Evolutionary conservation across 192 early-diverging fungal species (phyloP), one percentile per base, ranked within the genome.

Genomic region (Mortierella antarctica): DNA sequence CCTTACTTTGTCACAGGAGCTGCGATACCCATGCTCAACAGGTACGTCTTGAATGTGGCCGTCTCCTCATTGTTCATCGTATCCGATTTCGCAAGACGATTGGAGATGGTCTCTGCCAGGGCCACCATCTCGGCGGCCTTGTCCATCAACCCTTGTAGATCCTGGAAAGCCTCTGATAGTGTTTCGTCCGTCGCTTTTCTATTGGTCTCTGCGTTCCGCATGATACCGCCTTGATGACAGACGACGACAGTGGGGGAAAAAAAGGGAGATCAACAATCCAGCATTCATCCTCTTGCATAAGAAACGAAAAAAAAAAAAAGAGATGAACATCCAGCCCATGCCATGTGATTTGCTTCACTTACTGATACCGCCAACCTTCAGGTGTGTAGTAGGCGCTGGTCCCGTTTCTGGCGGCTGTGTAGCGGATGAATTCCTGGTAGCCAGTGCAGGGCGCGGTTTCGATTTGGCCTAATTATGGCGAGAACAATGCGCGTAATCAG

Each of bases 71-170:
- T 95, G 67, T 86, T 86, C 87, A 39, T 89, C 73, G 87, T 89
- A 56, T 53, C 54, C 20, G 68, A 69, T 61, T 70, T 67, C 17
- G 65, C 55, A 9, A 75, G 51, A 7, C 61, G 48, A 42, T 68
- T 77, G 5, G 69, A 80, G 47, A 74, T 71, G 14, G 53, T 51
- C 47, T 65, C 67, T 47, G 57, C 60, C 7, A 74, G 54, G 11
- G 76, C 68, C 20, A 95, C 94, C 93, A 99, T 96, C 63, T 97
- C 93, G 18, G 89, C 86, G 1, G 96, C 96, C 81, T 94, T 96
- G 44, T 88, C 88, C 87, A 95, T 96, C 51, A 99, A 83, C 18
- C 90, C 91, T 45, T 97, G 89, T 45, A 99, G 83, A 73, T 99
- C 98, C 53, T 88, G 83, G 84, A 99, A 99, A 7, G 95, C 96